Percentiles rank a stretch among this genome's conserved stretches.
Conservation (phyloP, 179 eudicot genomes). For the Actinidia arguta region DNA sequence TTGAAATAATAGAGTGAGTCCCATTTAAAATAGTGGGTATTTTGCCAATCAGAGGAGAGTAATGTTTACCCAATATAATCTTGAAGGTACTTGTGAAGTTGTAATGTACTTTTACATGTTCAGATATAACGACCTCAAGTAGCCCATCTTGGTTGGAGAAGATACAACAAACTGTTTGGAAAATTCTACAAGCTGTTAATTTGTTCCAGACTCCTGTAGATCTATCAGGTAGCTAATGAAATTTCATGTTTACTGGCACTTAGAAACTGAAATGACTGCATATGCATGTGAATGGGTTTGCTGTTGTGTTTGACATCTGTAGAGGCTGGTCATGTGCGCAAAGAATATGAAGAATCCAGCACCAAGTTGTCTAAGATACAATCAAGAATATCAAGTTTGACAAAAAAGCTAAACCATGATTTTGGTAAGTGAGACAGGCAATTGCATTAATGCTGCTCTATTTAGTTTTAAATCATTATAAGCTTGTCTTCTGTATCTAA, state of each 20-base stretch:
- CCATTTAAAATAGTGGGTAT: no score
- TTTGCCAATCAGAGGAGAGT: no score
- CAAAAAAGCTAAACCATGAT: conserved; percentile 81
- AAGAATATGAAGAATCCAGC: conserved; percentile 89
- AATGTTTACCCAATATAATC: background rate
- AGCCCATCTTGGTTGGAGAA: conserved; percentile 91
- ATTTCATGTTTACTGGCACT: background rate
- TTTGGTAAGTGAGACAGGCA: conserved; percentile 64
- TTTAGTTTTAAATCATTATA: background rate
- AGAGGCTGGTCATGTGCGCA: conserved; percentile 93
- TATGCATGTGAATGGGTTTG: background rate
- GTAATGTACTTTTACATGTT: conserved; percentile 15
- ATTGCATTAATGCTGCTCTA: background rate
- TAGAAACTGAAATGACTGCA: background rate
- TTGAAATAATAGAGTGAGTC: no score
- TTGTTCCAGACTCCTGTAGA: conserved; percentile 86
- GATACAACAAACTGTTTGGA: conserved; percentile 80
- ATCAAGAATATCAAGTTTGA: conserved; percentile 88
- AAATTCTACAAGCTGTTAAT: conserved; percentile 73
- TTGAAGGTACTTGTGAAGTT: background rate
- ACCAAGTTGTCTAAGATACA: conserved; percentile 87
- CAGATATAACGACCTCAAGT: conserved; percentile 55
- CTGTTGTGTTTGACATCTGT: conserved; percentile 30
- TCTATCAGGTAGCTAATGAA: conserved; percentile 61
- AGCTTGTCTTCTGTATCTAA: conserved; percentile 1